Evolutionary conservation across 768 basidiomycete genomes (phyloP), one percentile per base, ranked within the genome.

Genomic region (Suillus paluster): DNA sequence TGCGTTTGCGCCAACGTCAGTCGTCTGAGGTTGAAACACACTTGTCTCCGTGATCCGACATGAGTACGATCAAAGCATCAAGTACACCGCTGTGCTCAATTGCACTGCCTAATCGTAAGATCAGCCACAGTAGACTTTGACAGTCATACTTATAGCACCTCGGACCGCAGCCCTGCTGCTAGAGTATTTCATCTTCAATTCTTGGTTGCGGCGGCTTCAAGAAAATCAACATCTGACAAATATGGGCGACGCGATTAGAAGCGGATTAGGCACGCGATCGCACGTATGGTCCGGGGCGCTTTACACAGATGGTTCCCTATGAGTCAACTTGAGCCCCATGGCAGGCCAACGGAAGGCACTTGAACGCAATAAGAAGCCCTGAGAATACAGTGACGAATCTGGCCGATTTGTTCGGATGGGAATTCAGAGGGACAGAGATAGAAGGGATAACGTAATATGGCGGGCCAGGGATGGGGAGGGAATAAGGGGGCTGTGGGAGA

Each of bases 21-120:
- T 89, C 71, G 83, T 89, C 65, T 88, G 83, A 21, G 97, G 82
- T 73, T 94, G 91, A 72, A 89, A 91, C 6, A 87, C 85, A 10
- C 87, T 80, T 5, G 91, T 95, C 70, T 93, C 85, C 9, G 93
- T 94, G 66, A 97, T 87, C 48, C 27, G 33, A 56, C 42, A 14
- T 69, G 41, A 56, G 59, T 55, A 57, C 50, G 27, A 53, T 6
- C 36, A 27, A 21, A 25, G 15, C 21, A 55, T 8, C 8, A 79
- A 89, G 76, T 70, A 95, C 92, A 92, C 93, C 39, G 94, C 91
- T 80, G 97, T 96, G 67, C 91, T 92, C n/a, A n/a, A n/a, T n/a
- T 57, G 94, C 94, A 67, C 93, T 94, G 67, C 96, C 94, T 90
- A 11, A n/a, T 19, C 11, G 27, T n/a, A 30, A 2, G 27, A 17